Conservation (phyloP, 2,329 filamentous ascomycete species). For the Westerdykella sp. region DNA sequence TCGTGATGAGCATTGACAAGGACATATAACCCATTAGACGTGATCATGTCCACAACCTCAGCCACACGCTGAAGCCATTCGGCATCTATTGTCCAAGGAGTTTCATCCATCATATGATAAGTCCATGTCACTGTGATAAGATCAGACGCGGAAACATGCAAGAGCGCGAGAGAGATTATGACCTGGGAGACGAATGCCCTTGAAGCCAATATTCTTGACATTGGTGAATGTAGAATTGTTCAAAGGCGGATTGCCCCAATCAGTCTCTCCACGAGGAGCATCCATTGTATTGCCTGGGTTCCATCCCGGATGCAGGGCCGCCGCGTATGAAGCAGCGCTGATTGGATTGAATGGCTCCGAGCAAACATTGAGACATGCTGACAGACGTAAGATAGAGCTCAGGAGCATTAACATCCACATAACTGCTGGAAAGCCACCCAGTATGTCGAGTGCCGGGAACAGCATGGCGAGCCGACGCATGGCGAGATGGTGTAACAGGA, state of each 20-base stretch:
- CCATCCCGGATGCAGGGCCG: conserved; percentile 47
- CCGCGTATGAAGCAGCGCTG: conserved; percentile 40
- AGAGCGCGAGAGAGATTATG: background rate
- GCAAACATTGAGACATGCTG: too few species aligned
- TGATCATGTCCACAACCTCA: conserved; percentile 49
- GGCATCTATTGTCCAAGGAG: conserved; percentile 48
- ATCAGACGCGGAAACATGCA: background rate
- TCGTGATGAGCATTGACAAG: conserved; percentile 53
- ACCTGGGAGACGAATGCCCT: conserved; percentile 48
- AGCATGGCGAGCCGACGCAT: too few species aligned
- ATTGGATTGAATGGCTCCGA: conserved; percentile 25
- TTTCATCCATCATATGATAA: conserved; percentile 44
- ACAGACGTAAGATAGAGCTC: too few species aligned
- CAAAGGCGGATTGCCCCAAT: conserved; percentile 50
- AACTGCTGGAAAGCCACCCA: conserved; percentile 8
- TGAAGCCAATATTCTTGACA: conserved; percentile 48
- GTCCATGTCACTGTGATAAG: conserved; percentile 44
- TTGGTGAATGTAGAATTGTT: conserved; percentile 42
- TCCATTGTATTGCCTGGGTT: conserved; percentile 54
- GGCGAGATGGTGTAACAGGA: too few species aligned
- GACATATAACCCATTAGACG: conserved; percentile 44
- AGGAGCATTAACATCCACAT: too few species aligned
- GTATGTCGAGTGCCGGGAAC: too few species aligned
- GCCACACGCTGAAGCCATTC: conserved; percentile 50
- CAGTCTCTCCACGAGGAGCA: conserved; percentile 42